Conservation (phyloP, 768 basidiomycete genomes). For the Pholiota molesta region DNA sequence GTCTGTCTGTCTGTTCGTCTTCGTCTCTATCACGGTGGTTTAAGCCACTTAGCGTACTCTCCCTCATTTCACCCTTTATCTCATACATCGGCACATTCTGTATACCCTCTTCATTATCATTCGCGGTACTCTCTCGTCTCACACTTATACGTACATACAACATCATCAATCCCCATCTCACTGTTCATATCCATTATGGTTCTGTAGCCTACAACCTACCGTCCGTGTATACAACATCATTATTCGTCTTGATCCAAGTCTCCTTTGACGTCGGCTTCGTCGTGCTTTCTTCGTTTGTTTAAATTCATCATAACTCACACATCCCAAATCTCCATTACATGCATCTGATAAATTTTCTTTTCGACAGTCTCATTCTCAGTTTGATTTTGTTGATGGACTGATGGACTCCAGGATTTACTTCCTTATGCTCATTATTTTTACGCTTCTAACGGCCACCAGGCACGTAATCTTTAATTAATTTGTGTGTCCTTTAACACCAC, state of each 20-base stretch:
- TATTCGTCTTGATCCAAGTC: neutral
- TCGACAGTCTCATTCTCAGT: neutral
- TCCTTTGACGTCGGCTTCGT: neutral
- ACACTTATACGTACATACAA: constrained; percentile 1
- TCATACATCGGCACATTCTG: constrained; percentile 1
- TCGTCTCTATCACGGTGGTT: neutral
- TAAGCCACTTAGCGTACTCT: neutral
- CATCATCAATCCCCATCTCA: neutral
- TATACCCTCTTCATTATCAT: constrained; percentile 6
- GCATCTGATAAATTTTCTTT: neutral
- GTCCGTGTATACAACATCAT: constrained; percentile 6
- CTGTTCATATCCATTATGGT: neutral
- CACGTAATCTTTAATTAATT: neutral
- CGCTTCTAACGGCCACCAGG: neutral
- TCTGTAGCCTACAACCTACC: neutral
- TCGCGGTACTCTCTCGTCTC: neutral
- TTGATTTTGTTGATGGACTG: neutral
- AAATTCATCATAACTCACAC: neutral
- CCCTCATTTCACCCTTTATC: neutral
- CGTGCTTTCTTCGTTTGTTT: neutral
- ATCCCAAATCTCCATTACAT: neutral
- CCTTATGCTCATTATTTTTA: neutral
- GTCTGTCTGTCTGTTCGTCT: neutral
- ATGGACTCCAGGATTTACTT: neutral
- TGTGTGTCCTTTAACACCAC: neutral